Percentiles rank a stretch among this genome's conserved stretches.
Conservation (phyloP, 805 yeast genomes). For the Clavispora santaluciae region DNA sequence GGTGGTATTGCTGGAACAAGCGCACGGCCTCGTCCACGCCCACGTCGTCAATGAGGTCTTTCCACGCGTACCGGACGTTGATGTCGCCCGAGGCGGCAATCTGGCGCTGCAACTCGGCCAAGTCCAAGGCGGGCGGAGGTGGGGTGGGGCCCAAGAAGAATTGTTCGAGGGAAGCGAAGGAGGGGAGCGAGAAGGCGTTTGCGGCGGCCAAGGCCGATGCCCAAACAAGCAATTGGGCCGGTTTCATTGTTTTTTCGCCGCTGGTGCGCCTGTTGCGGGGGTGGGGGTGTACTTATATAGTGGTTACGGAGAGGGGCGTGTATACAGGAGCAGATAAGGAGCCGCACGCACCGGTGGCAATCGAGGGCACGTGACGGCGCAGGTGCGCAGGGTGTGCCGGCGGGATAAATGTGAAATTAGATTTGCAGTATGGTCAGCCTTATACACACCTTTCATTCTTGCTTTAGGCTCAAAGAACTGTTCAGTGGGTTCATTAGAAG, state of each 20-base stretch:
- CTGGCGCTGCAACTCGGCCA: neutral
- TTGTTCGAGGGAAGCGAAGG: neutral
- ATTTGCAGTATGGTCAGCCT: no score
- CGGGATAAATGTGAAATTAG: no score
- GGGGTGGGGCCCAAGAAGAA: neutral
- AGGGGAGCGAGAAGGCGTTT: conserved; percentile 3
- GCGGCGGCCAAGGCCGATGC: conserved; percentile 2
- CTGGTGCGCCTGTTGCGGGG: neutral
- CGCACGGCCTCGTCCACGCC: neutral
- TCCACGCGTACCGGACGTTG: conserved; percentile 4
- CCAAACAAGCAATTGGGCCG: neutral
- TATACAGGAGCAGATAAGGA: neutral
- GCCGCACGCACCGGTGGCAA: neutral
- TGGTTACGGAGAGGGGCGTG: no score
- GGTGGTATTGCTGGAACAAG: conserved; percentile 2
- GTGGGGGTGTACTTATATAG: neutral
- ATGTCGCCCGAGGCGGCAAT: neutral
- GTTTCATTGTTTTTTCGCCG: neutral
- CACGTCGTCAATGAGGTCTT: conserved; percentile 1
- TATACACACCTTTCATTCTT: no score
- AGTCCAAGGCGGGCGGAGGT: neutral
- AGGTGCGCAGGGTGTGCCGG: no score
- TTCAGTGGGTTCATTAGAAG: no score
- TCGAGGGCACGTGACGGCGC: neutral
- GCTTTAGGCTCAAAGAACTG: no score